A percentile compares a stretch with the other conserved stretches of the same genome.
Conservation (phyloP, 2,329 filamentous ascomycete species). For the Pseudogymnoascus sp. region DNA sequence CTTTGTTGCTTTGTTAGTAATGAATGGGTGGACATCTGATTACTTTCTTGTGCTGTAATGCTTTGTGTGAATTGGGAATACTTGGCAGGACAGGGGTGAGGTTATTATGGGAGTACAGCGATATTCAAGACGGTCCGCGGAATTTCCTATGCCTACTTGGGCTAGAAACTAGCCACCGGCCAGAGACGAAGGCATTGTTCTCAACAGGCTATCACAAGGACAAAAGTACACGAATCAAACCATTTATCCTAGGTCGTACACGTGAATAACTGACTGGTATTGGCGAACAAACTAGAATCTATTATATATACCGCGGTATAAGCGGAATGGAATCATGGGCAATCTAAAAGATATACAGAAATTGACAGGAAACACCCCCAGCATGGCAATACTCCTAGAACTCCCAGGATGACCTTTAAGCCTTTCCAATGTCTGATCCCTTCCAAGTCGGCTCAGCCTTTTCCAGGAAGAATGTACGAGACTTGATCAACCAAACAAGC, state of each 20-base stretch:
- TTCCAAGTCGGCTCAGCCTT: constrained; percentile 15
- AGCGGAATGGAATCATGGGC: background rate
- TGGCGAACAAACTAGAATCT: background rate
- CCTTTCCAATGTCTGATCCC: constrained; percentile 13
- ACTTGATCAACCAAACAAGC: constrained; percentile 31
- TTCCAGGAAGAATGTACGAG: constrained; percentile 30
- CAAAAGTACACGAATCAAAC: background rate
- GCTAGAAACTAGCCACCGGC: background rate
- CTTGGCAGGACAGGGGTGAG: background rate
- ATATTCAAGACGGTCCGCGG: background rate
- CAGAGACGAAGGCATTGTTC: background rate
- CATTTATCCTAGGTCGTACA: background rate
- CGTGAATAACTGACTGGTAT: background rate
- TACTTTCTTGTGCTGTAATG: background rate
- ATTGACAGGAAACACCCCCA: background rate
- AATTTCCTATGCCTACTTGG: background rate
- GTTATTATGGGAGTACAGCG: background rate
- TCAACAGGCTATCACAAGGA: background rate
- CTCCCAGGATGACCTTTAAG: constrained; percentile 5
- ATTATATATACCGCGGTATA: background rate
- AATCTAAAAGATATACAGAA: background rate
- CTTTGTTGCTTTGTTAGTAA: constrained; percentile 8
- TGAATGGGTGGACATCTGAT: constrained; percentile 9
- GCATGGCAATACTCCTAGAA: background rate
- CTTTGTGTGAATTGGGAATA: background rate